Percentiles rank a stretch among this genome's conserved stretches.
Evolutionary conservation across 2,329 filamentous ascomycete genomes (phyloP).

Genomic region (Ceratocystis colombiana): DNA sequence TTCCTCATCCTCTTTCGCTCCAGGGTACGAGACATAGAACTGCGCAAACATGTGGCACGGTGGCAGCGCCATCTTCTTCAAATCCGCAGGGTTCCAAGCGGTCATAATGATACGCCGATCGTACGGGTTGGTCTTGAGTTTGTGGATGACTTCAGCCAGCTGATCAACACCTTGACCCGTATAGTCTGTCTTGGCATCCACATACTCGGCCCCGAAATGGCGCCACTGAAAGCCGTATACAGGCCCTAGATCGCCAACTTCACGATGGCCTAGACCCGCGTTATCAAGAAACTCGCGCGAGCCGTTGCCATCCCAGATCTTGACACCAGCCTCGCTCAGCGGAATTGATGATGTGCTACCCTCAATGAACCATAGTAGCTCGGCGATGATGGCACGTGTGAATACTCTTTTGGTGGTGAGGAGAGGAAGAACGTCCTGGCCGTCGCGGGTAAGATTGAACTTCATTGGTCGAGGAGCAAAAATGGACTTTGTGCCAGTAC

Average conservation of each 20-base stretch:
- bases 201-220: constrained; percentile 88
- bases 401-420: constrained; percentile 97
- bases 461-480: constrained; percentile 81
- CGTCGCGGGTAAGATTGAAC: constrained; percentile 63
- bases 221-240: constrained; percentile 99
- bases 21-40: constrained; percentile 76
- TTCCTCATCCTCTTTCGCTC: constrained; percentile 29
- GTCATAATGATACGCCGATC: constrained; percentile 82
- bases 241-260: constrained; percentile 80
- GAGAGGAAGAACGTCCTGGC: constrained; percentile 66
- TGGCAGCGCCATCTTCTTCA: constrained; percentile 80
- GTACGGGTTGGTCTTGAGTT: constrained; percentile 72
- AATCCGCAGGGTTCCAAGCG: constrained; percentile 86
- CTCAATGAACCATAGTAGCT: constrained; percentile 91
- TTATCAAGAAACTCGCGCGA: constrained; percentile 81
- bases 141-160: constrained; percentile 78
- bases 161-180: constrained; percentile 84
- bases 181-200: constrained; percentile 71
- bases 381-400: constrained; percentile 74
- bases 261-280: constrained; percentile 69
- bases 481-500: constrained; percentile 81
- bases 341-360: constrained; percentile 71
- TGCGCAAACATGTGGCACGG: constrained; percentile 98
- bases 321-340: constrained; percentile 69
- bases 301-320: constrained; percentile 98